These are phyloP conservation scores for Pleurotus platypus DNA, from an alignment of 768 basidiomycete species.

Conservation along the genomic window DNA sequence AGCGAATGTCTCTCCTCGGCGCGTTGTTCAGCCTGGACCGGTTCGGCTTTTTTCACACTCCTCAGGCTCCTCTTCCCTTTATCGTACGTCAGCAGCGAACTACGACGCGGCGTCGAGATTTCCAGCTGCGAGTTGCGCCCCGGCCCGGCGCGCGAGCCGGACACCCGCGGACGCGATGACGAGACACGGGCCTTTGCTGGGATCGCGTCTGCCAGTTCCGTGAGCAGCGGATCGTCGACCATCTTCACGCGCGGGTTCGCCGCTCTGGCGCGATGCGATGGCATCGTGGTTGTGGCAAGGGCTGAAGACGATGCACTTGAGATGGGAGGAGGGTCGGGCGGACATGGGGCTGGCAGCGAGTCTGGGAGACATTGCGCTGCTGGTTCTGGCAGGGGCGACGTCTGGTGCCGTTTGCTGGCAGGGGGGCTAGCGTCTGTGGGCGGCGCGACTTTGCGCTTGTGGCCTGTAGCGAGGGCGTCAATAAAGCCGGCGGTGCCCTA, in stretches of 20 bases:
- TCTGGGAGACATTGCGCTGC: no score
- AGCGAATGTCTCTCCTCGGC: no score
- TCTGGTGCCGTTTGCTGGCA: background rate
- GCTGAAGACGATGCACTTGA: no score
- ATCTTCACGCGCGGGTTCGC: slow-evolving; percentile 55
- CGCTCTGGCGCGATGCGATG: slow-evolving; percentile 43
- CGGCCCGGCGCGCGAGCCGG: slow-evolving; percentile 40
- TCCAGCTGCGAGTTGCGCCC: slow-evolving; percentile 39
- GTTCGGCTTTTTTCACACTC: no score
- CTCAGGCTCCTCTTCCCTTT: slow-evolving; percentile 37
- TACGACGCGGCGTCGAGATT: slow-evolving; percentile 38
- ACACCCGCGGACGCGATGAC: slow-evolving; percentile 2
- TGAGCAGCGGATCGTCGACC: slow-evolving; percentile 37
- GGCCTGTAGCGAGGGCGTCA: background rate
- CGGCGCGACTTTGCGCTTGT: background rate
- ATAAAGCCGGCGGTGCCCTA: no score
- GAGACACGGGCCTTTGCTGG: slow-evolving; percentile 42
- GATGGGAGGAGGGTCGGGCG: no score
- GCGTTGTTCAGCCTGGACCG: no score
- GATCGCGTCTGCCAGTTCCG: slow-evolving; percentile 34
- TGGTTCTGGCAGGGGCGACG: no score
- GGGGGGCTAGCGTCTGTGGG: background rate
- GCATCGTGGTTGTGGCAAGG: slow-evolving; percentile 11
- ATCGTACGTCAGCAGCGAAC: slow-evolving; percentile 50
- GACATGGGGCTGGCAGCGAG: no score